A percentile compares a stretch with the other conserved stretches of the same genome.
phyloP scores from a whole-genome alignment of 148 eudicot genomes.

The Amaranthus cruentus region DNA sequence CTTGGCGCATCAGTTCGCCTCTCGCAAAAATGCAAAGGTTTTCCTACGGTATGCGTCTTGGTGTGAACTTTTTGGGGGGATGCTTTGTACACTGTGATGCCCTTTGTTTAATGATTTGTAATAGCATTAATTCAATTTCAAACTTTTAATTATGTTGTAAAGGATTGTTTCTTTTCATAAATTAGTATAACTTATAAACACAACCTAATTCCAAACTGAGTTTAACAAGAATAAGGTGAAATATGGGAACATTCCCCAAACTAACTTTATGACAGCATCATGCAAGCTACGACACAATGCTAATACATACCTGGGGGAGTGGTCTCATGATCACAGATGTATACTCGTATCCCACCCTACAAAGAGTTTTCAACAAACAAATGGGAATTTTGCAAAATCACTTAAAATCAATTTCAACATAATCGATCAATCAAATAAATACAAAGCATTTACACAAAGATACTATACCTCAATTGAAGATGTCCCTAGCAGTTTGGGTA shows the following conservation, averaged over 20 bases:
- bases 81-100: too few relatives aligned
- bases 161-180: too few relatives aligned
- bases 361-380: constrained; percentile 16
- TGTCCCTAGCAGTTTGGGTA: not conserved
- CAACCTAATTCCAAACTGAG: not conserved
- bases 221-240: too few relatives aligned
- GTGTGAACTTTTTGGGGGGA: too few relatives aligned
- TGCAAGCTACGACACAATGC: constrained; percentile 2
- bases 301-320: constrained; percentile 65
- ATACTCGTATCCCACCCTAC: constrained; percentile 81
- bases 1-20: too few relatives aligned
- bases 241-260: not conserved
- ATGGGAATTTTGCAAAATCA: not conserved
- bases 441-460: not conserved
- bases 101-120: too few relatives aligned
- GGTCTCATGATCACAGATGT: constrained; percentile 69
- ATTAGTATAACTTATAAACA: not conserved
- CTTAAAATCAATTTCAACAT: not conserved
- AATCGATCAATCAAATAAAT: not conserved
- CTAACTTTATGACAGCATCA: not conserved
- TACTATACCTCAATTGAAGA: not conserved
- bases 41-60: too few relatives aligned
- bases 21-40: too few relatives aligned
- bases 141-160: too few relatives aligned
- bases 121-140: too few relatives aligned